Base-by-base conservation (phyloP, 257 asterid species). In the Misopates orontium region DNA sequence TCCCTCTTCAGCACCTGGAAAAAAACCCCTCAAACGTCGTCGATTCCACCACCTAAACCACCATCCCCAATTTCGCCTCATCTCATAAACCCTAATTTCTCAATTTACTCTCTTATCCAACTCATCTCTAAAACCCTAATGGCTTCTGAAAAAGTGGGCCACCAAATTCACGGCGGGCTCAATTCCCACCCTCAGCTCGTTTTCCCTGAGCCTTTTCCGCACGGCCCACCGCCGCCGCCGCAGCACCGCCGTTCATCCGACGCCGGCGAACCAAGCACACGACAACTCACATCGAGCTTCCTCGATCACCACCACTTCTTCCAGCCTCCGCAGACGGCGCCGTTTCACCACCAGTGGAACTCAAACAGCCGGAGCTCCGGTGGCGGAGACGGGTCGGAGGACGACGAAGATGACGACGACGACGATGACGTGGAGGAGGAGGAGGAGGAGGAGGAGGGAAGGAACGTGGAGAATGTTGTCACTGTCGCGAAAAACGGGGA, bases 101-200 rank as follows among this genome's bases (percentile, higher is more conserved):
- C n/a, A 25, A 28, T 36, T 11, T 63, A 25, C 32, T 24, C 60
- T 47, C 52, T 56, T 59, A 11, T 59, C 23, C 49, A 23, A 20
- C 1, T 23, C 14, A 21, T 42, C 56, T n/a, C 39, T 55, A 61
- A 28, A 69, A 31, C 69, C 72, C 59, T 44, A 68, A 89, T 87
- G 95, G 82, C 91, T 53, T 78, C 95, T 62, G 89, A 89, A 60
- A 84, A 89, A 53, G 44, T 78, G 78, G 89, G 87, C 65, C 90
- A 79, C 40, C 85, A 79, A 72, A 73, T 79, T 24, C 86, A 82
- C 40, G 75, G 72, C 75, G 86, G 83, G 53, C 82, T 77, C 59
- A 84, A 75, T 75, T 73, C 69, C 62, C 86, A 75, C 28, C 85
- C 84, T 24, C 94, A 78, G 79, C 82, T 86, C 62, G 86, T 83